These are phyloP conservation scores for Periconia sp. DNA, from an alignment of 2,329 filamentous ascomycete genomes.

Conservation along the genomic window DNA sequence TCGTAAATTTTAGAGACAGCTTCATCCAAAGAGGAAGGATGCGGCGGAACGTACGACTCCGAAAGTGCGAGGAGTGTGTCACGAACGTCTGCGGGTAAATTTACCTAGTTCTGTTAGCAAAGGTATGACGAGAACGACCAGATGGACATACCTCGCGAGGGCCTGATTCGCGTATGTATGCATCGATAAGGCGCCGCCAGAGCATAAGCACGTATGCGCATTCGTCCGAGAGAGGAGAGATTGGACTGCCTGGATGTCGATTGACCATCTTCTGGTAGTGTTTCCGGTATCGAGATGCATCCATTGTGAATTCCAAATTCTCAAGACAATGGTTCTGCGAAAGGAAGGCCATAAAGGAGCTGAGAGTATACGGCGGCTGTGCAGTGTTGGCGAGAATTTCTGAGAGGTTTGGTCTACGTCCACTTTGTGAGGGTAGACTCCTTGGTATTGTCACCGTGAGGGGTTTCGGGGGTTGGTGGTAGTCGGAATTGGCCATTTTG, in stretches of 20 bases:
- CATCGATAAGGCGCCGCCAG: slow-evolving; percentile 85
- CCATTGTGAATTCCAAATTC: slow-evolving; percentile 94
- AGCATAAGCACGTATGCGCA: slow-evolving; percentile 73
- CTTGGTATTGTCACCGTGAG: slow-evolving; percentile 54
- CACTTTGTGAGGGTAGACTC: slow-evolving; percentile 53
- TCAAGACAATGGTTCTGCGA: slow-evolving; percentile 97
- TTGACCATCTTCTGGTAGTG: slow-evolving; percentile 64
- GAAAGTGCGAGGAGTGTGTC: slow-evolving; percentile 73
- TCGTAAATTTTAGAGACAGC: slow-evolving; percentile 90
- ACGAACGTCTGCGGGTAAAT: slow-evolving; percentile 82
- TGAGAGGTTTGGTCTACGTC: slow-evolving; percentile 70
- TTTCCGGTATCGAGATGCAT: slow-evolving; percentile 80
- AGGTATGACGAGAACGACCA: neutral
- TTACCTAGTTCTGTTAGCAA: slow-evolving; percentile 48
- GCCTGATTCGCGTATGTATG: slow-evolving; percentile 67
- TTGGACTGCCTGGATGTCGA: slow-evolving; percentile 48
- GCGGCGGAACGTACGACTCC: slow-evolving; percentile 63
- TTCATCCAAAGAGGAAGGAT: slow-evolving; percentile 74
- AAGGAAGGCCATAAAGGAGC: slow-evolving; percentile 93
- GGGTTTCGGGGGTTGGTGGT: slow-evolving; percentile 45
- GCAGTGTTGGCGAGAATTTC: slow-evolving; percentile 88
- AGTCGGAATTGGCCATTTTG: slow-evolving; percentile 53
- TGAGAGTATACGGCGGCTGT: slow-evolving; percentile 84
- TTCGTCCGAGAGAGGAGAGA: slow-evolving; percentile 58
- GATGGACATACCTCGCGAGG: slow-evolving; percentile 35